Conservation (phyloP, 2,329 filamentous ascomycete genomes). For the Fusarium floridanum region DNA sequence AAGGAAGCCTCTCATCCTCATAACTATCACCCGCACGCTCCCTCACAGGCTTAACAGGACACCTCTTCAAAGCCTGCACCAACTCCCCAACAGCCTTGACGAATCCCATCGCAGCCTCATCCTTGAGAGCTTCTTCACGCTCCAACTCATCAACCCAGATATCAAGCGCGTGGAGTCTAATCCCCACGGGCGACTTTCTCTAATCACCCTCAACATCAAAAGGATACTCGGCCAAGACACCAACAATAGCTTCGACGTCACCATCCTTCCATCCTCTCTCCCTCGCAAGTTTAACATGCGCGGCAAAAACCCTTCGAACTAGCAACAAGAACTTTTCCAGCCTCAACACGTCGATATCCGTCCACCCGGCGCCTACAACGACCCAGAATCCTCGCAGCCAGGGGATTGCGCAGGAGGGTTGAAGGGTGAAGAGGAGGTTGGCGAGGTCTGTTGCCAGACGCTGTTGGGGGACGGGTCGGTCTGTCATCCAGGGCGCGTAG, state of each 20-base stretch:
- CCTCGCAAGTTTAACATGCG: slow-evolving; percentile 68
- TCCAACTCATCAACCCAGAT: slow-evolving; percentile 93
- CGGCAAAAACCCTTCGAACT: slow-evolving; percentile 81
- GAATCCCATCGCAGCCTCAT: slow-evolving; percentile 58
- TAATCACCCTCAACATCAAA: slow-evolving; percentile 56
- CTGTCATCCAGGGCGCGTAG: slow-evolving; percentile 94
- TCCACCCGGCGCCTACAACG: slow-evolving; percentile 78
- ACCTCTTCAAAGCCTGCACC: slow-evolving; percentile 68
- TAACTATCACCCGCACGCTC: slow-evolving; percentile 77
- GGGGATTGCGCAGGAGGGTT: slow-evolving; percentile 56
- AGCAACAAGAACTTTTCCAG: slow-evolving; percentile 95
- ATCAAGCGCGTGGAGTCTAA: slow-evolving; percentile 89
- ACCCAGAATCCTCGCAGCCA: slow-evolving; percentile 78
- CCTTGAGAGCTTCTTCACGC: slow-evolving; percentile 69
- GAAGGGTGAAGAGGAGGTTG: slow-evolving; percentile 70
- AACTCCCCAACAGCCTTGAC: slow-evolving; percentile 66
- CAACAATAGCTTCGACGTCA: slow-evolving; percentile 45
- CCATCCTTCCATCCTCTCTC: slow-evolving; percentile 53
- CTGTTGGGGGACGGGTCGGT: slow-evolving; percentile 90
- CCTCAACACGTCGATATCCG: slow-evolving; percentile 79
- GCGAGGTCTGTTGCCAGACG: slow-evolving; percentile 83
- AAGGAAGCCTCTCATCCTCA: slow-evolving; percentile 79
- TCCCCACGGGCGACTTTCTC: slow-evolving; percentile 79
- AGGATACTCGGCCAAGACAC: slow-evolving; percentile 48
- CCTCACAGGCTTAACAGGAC: slow-evolving; percentile 79